Base-by-base conservation (phyloP, 208 protist species). In the Kentomonas sorsogonicus region DNA sequence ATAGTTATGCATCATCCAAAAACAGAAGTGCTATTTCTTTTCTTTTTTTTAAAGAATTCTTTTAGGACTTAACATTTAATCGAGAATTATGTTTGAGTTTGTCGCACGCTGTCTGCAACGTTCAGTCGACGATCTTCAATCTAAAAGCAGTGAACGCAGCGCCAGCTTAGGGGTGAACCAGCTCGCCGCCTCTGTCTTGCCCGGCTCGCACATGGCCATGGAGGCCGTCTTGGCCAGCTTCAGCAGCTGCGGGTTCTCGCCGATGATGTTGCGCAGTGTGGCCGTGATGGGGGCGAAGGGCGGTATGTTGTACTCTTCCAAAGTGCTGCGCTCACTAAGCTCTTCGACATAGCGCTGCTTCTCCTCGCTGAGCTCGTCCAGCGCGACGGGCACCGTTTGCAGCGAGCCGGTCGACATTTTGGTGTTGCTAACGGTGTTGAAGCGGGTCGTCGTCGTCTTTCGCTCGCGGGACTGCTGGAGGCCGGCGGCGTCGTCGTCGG, bases 381-480 rank as follows among this genome's bases (percentile, higher is more conserved):
- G 29, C 4, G 50, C 68, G 36, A 79, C 45, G 18, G 60, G 66
- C 22, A 55, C 45, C 25, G 56, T 60, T 31, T 91, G 83, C 26
- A 91, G 41, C 58, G 80, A 72, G 6, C 57, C 57, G 5, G 81
- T 89, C 1, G 75, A 64, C 31, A 59, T 62, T 58, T 86, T 91
- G 9, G 83, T 89, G 64, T 93, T 93, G 3, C 80, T 79, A 3
- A 87, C 53, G 0, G 86, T 93, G 63, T 93, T 71, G 55, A 81
- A 90, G 3, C 86, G 76, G 7, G 44, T 61, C 43, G 77, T 83
- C 27, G 60, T 85, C 10, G 60, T 79, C 53, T 93, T 90, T 27
- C 86, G 73, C 55, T 93, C 86, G 1, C 69, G 63, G 15, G 66
- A 10, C 47, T 63, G 26, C 66, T 52, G 50, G 79, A 55, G 16